phyloP scores from a whole-genome alignment of 2,329 filamentous ascomycete species.

The Hymenoscyphus albidus region DNA sequence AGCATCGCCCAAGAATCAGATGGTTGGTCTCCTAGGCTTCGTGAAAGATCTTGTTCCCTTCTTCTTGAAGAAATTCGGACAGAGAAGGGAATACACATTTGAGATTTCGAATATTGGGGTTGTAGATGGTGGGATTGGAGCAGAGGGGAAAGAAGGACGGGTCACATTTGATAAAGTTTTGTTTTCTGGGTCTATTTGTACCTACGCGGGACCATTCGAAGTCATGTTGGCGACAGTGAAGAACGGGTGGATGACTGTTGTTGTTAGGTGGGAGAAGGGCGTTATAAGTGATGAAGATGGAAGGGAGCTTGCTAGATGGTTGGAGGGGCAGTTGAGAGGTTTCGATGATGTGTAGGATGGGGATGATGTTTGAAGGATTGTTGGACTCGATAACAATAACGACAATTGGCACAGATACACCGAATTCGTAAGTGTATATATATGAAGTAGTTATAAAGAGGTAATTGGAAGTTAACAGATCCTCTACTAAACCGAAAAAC shows the following conservation, averaged over 20 bases:
- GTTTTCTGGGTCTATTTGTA: slow-evolving; percentile 14
- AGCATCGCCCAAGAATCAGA: slow-evolving; percentile 43
- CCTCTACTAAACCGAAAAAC: no score
- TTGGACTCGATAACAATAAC: no score
- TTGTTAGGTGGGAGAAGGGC: slow-evolving; percentile 15
- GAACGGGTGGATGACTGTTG: slow-evolving; percentile 21
- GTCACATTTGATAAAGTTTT: slow-evolving; percentile 20
- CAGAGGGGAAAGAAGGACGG: slow-evolving; percentile 4
- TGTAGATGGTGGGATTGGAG: slow-evolving; percentile 29
- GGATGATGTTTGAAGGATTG: neutral
- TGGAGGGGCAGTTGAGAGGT: slow-evolving; percentile 3
- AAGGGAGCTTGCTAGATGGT: slow-evolving; percentile 6
- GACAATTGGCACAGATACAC: no score
- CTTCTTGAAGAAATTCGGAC: slow-evolving; percentile 42
- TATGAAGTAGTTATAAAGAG: no score
- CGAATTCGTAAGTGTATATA: no score
- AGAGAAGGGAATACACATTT: slow-evolving; percentile 43
- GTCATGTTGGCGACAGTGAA: slow-evolving; percentile 20
- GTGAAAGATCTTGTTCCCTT: slow-evolving; percentile 43
- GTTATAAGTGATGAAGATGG: slow-evolving; percentile 19
- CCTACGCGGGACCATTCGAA: slow-evolving; percentile 18
- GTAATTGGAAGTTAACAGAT: no score
- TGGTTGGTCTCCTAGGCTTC: slow-evolving; percentile 40
- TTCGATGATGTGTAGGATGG: neutral
- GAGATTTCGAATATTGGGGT: slow-evolving; percentile 52